Conservation (phyloP, 228 moss, liverwort and hornwort genomes). For the Sphagnum fallax region DNA sequence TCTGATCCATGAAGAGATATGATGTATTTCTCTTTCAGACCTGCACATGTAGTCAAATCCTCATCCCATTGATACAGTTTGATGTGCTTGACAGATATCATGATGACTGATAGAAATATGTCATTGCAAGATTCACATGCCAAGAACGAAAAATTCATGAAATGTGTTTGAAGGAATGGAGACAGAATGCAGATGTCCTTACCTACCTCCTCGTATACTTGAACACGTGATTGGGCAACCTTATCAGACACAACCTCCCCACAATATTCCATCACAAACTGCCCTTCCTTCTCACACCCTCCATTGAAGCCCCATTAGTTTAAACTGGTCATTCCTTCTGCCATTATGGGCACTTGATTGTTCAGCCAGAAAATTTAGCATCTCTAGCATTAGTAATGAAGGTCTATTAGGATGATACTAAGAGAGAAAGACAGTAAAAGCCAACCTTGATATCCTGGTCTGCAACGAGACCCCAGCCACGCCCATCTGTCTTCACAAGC, state of each 20-base stretch:
- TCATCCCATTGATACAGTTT: not conserved
- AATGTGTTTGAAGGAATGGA: too few relatives aligned
- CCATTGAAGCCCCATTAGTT: not conserved
- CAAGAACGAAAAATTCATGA: too few relatives aligned
- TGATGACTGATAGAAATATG: too few relatives aligned
- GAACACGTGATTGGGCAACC: constrained; percentile 46
- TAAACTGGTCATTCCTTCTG: not conserved
- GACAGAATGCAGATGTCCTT: not conserved
- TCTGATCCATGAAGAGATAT: constrained; percentile 26
- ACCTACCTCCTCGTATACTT: constrained; percentile 44
- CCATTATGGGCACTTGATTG: too few relatives aligned
- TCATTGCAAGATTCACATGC: too few relatives aligned
- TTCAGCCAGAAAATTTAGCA: too few relatives aligned
- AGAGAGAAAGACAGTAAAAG: not conserved
- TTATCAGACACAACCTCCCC: constrained; percentile 47
- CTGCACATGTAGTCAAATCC: not conserved
- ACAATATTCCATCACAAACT: constrained; percentile 65
- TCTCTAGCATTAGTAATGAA: too few relatives aligned
- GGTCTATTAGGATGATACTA: too few relatives aligned
- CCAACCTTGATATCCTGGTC: constrained; percentile 46
- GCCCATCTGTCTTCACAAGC: constrained; percentile 32
- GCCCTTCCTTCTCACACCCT: constrained; percentile 23
- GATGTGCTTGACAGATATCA: not conserved
- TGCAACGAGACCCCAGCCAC: constrained; percentile 52
- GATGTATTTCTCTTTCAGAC: constrained; percentile 26